phyloP scores from a whole-genome alignment of 768 basidiomycete species.

The Amanita pallidorosea region DNA sequence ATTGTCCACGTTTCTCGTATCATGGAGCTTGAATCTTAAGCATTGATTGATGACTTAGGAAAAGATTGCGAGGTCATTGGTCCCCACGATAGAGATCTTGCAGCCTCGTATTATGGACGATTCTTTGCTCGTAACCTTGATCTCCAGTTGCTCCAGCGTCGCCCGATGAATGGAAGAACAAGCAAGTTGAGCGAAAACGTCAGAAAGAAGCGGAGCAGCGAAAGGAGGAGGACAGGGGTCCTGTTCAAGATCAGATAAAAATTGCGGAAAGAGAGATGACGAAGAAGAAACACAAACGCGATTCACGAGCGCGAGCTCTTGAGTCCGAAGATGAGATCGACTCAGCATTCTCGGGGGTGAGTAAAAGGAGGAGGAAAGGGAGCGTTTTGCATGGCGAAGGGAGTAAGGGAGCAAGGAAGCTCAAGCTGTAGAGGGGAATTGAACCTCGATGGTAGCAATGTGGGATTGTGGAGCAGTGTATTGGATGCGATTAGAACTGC shows the following conservation, averaged over 20 bases:
- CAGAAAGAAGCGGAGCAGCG: constrained; percentile 7
- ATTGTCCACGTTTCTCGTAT: too few relatives aligned
- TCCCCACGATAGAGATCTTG: constrained; percentile 61
- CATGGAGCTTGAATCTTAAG: too few relatives aligned
- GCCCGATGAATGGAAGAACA: constrained; percentile 79
- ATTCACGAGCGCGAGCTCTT: constrained; percentile 12
- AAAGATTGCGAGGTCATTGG: constrained; percentile 79
- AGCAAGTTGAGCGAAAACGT: constrained; percentile 41
- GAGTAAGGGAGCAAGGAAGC: too few relatives aligned
- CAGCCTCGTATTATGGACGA: constrained; percentile 75
- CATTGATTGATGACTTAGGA: constrained; percentile 46
- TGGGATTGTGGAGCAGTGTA: too few relatives aligned
- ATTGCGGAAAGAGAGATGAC: not conserved
- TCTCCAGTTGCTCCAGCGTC: constrained; percentile 64
- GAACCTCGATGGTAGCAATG: too few relatives aligned
- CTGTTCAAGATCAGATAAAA: constrained; percentile 8
- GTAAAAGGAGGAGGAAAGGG: too few relatives aligned
- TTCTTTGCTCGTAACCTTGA: constrained; percentile 77
- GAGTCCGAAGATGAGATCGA: too few relatives aligned
- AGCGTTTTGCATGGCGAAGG: too few relatives aligned
- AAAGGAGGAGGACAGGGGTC: not conserved
- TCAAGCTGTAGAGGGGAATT: too few relatives aligned
- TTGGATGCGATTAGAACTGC: too few relatives aligned
- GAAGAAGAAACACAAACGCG: constrained; percentile 36
- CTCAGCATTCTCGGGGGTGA: too few relatives aligned